A percentile compares a stretch with the other conserved stretches of the same genome.
Evolutionary conservation across 2,329 filamentous ascomycete species (phyloP).

Genomic region (Neofusicoccum laricinum): DNA sequence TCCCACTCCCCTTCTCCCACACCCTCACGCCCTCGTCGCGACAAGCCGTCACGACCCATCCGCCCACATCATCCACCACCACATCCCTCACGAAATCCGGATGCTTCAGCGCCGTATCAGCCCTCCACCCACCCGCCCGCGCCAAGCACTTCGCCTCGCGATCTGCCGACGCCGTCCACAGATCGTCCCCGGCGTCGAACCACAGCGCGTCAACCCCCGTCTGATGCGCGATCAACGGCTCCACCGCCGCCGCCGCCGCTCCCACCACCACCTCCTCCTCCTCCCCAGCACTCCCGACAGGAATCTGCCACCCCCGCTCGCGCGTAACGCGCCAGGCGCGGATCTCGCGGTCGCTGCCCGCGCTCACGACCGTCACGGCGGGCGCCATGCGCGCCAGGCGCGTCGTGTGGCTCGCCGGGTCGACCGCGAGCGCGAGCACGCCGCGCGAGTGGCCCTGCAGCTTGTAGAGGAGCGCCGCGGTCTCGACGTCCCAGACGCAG

Average conservation of each 20-base stretch:
- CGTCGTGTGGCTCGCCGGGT: constrained; percentile 55
- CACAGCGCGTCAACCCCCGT: constrained; percentile 82
- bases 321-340: constrained; percentile 68
- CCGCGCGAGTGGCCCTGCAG: constrained; percentile 77
- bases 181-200: constrained; percentile 70
- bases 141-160: constrained; percentile 80
- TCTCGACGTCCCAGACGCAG: constrained; percentile 74
- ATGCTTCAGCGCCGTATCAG: constrained; percentile 72
- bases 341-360: constrained; percentile 63
- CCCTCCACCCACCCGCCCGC: constrained; percentile 64
- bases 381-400: constrained; percentile 18
- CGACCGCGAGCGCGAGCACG: constrained; percentile 74
- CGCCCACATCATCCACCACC: constrained; percentile 63
- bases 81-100: constrained; percentile 89
- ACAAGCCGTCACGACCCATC: constrained; percentile 83
- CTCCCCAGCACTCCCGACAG: not conserved
- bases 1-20: constrained; percentile 74
- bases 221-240: constrained; percentile 74
- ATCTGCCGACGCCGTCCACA: constrained; percentile 93
- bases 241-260: constrained; percentile 37
- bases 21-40: constrained; percentile 88
- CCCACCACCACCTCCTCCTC: constrained; percentile 24
- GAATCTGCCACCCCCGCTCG: constrained; percentile 36
- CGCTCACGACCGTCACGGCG: constrained; percentile 65
- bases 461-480: constrained; percentile 67